A percentile compares a stretch with the other conserved stretches of the same genome.
phyloP scores from a whole-genome alignment of 257 asterid genomes.

The Solanum megistacrolobum region DNA sequence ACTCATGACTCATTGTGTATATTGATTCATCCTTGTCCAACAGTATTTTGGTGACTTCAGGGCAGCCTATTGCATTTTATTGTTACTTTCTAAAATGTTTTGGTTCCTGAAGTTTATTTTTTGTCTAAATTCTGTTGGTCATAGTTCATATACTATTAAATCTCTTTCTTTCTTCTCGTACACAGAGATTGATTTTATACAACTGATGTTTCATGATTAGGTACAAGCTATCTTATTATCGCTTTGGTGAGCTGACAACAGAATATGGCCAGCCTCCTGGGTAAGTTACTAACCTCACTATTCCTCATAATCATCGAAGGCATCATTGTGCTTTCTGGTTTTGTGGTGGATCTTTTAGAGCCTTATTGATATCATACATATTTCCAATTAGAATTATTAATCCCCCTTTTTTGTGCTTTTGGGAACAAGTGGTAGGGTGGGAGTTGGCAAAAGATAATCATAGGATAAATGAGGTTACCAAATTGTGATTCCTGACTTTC shows the following conservation, averaged over 20 bases:
- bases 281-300: constrained; percentile 31
- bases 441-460: background rate
- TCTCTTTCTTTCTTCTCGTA: background rate
- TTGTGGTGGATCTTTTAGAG: background rate
- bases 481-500: background rate
- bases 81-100: background rate
- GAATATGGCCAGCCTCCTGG: constrained; percentile 97
- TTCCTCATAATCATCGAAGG: background rate
- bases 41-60: background rate
- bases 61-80: background rate
- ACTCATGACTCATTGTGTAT: background rate
- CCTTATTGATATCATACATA: background rate
- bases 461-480: background rate
- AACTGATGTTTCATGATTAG: constrained; percentile 25
- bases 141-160: background rate
- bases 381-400: background rate
- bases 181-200: background rate
- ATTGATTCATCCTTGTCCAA: background rate
- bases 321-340: background rate
- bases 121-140: background rate
- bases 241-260: constrained; percentile 93
- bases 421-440: background rate
- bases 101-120: background rate
- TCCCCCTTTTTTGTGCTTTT: background rate
- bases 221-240: constrained; percentile 94